A percentile compares a stretch with the other conserved stretches of the same genome.
These are phyloP conservation scores for Coemansia sp. DNA, from an alignment of 192 early-diverging fungal genomes.

Conservation along the genomic window DNA sequence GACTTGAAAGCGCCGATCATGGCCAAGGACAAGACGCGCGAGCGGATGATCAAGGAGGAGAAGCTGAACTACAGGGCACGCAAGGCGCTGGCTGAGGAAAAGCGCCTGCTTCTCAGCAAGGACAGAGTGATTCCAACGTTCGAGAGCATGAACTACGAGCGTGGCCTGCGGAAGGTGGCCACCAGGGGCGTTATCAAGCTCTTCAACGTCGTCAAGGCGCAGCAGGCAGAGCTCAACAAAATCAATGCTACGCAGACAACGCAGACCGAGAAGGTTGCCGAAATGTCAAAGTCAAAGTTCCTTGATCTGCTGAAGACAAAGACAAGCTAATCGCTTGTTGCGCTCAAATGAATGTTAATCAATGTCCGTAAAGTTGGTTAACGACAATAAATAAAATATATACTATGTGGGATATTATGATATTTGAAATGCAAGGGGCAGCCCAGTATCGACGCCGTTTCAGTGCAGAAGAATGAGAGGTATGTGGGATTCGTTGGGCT, in stretches of 20 bases:
- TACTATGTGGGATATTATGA: not conserved
- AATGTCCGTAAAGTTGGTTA: not conserved
- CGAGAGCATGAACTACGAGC: slow-evolving; percentile 81
- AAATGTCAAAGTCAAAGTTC: slow-evolving; percentile 68
- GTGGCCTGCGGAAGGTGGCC: slow-evolving; percentile 83
- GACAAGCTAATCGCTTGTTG: slow-evolving; percentile 14
- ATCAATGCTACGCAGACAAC: slow-evolving; percentile 54
- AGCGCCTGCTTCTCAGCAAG: slow-evolving; percentile 61
- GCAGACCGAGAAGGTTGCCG: slow-evolving; percentile 58
- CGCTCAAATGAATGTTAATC: not conserved
- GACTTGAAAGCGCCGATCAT: slow-evolving; percentile 68
- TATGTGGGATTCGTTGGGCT: not conserved
- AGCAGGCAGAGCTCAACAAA: slow-evolving; percentile 68
- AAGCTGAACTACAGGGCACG: slow-evolving; percentile 83
- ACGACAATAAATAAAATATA: no score
- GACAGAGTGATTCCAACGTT: slow-evolving; percentile 75
- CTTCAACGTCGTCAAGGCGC: slow-evolving; percentile 89
- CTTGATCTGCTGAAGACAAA: slow-evolving; percentile 67
- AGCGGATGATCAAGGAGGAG: slow-evolving; percentile 79
- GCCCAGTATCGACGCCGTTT: not conserved
- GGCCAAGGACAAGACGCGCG: slow-evolving; percentile 76
- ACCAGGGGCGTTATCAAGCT: slow-evolving; percentile 92
- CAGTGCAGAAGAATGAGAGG: not conserved
- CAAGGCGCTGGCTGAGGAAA: slow-evolving; percentile 71
- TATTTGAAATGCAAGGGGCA: not conserved